Percentiles rank a stretch among this genome's conserved stretches.
phyloP scores from a whole-genome alignment of 345 rosid genomes.

The Rubroshorea leprosula region DNA sequence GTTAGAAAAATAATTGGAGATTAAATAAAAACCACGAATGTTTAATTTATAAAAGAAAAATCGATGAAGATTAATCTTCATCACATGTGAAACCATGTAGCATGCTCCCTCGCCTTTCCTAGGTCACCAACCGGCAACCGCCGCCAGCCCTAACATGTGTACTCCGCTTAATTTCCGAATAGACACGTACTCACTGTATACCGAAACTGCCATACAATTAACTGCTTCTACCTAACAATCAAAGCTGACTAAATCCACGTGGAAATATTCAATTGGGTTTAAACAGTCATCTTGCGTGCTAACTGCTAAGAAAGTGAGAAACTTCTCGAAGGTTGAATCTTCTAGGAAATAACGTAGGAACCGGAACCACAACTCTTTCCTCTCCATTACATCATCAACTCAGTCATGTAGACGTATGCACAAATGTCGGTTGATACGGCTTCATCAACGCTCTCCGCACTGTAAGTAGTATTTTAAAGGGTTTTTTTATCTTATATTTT shows the following conservation, averaged over 20 bases:
- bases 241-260: background rate
- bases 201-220: background rate
- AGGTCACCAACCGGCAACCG: conserved; percentile 2
- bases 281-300: background rate
- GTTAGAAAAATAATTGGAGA: too few relatives aligned
- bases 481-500: too few relatives aligned
- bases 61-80: too few relatives aligned
- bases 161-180: background rate
- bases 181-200: background rate
- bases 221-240: background rate
- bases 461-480: too few relatives aligned
- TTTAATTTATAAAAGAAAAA: too few relatives aligned
- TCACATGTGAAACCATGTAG: too few relatives aligned
- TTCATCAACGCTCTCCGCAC: too few relatives aligned
- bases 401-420: conserved; percentile 35
- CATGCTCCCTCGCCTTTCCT: too few relatives aligned
- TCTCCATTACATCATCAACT: too few relatives aligned
- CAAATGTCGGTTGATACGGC: too few relatives aligned
- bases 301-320: conserved; percentile 10
- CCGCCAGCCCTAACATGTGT: background rate
- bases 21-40: too few relatives aligned
- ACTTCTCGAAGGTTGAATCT: conserved; percentile 15
- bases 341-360: conserved; percentile 1
- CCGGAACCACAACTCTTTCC: too few relatives aligned
- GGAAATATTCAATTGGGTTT: background rate